Evolutionary conservation across 2,329 filamentous ascomycete species (phyloP), one percentile per base, ranked within the genome.

Genomic region (Cladosporium colombiae): DNA sequence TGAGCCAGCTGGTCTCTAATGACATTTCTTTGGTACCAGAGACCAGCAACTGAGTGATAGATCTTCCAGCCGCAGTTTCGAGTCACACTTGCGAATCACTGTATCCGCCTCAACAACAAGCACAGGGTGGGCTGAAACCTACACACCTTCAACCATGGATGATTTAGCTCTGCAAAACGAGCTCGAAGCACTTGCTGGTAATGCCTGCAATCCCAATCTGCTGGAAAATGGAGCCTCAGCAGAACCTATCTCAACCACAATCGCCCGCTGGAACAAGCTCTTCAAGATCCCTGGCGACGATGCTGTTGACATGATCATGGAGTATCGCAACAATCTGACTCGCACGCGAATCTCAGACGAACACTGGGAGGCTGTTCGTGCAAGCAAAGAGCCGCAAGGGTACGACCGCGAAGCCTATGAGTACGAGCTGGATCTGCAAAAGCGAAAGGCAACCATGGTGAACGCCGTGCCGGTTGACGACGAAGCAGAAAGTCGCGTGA

Each of bases 321-420:
- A 70, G 1, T 74, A 79, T 44, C 74, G 75, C n/a, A 70, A 68
- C 10, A 70, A 80, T 59, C 68, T 77, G 6, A 73, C 73, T 7
- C 71, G 76, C 10, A 71, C 70, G 6, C 73, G 76, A 25, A 70
- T 80, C 37, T 74, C 76, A 0, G 73, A 78, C 61, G 73, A 75
- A 6, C 77, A 78, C 35, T 81, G 78, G 77, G 67, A 71, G 0
- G 65, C 75, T 0, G 66, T 80, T 61, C 67, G 66, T 21, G 44
- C 65, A 0, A 72, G 74, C 13, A 75, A 75, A 62, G 76, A 78
- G 68, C 68, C 69, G 0, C 59, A 72, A 27, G 78, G 78, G 16
- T 78, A 77, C 65, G 77, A 79, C 56, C 76, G 75, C 14, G 78
- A 80, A 65, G 74, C 76, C 1, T 81, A 80, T 66, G 78, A 81